Conservation (phyloP, 2,329 filamentous ascomycete genomes). For the Xylaria sp. region DNA sequence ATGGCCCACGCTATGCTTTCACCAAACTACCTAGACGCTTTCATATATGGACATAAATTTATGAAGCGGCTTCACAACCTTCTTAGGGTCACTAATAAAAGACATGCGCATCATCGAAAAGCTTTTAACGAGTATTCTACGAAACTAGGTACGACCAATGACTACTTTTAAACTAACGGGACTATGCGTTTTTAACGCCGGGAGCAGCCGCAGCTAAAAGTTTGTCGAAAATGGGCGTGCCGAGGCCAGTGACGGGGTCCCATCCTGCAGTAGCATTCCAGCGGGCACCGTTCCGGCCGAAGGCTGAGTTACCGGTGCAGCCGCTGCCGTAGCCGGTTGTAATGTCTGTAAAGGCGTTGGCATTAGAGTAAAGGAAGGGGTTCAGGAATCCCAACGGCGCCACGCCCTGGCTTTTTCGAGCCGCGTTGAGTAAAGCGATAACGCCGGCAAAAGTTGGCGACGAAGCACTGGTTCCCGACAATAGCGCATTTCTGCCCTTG, state of each 20-base stretch:
- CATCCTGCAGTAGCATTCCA: conserved; percentile 48
- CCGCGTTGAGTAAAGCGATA: conserved; percentile 55
- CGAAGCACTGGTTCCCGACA: conserved; percentile 51
- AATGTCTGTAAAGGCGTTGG: conserved; percentile 47
- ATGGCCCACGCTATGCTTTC: neutral
- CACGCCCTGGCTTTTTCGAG: conserved; percentile 49
- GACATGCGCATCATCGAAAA: neutral
- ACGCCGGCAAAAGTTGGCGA: conserved; percentile 54
- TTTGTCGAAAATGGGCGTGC: conserved; percentile 45
- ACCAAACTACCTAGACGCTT: neutral
- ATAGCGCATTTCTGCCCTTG: conserved; percentile 42
- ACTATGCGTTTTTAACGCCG: conserved; percentile 43
- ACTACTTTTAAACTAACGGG: too few relatives aligned
- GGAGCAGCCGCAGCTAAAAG: conserved; percentile 45
- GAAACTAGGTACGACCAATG: neutral
- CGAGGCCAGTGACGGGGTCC: conserved; percentile 50
- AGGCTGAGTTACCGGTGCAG: conserved; percentile 43
- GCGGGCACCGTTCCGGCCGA: conserved; percentile 41
- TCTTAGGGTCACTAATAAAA: neutral
- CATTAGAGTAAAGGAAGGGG: conserved; percentile 49
- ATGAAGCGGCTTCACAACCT: neutral
- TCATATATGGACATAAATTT: neutral
- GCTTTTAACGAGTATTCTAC: neutral
- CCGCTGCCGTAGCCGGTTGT: conserved; percentile 44
- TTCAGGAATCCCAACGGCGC: conserved; percentile 49